A percentile compares a stretch with the other conserved stretches of the same genome.
Evolutionary conservation across 352 stramenopile species (phyloP).

Genomic region (Halophytophthora batemanensis): DNA sequence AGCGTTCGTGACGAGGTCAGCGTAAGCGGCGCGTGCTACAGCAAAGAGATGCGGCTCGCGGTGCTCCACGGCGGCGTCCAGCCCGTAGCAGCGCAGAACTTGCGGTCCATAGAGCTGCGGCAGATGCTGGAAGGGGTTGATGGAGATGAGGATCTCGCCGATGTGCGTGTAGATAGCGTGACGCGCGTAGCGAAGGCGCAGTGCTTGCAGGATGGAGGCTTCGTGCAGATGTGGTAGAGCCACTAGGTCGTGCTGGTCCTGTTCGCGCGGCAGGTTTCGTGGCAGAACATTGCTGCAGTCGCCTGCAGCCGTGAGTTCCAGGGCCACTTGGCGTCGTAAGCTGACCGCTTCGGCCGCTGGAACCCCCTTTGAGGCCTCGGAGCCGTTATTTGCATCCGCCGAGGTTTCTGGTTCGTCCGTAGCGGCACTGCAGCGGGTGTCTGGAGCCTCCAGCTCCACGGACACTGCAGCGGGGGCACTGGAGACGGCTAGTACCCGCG

Average conservation of each 20-base stretch:
- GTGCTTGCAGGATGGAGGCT: constrained; percentile 76
- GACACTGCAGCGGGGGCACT: constrained; percentile 6
- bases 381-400: constrained; percentile 9
- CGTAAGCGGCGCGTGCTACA: constrained; percentile 68
- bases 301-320: constrained; percentile 34
- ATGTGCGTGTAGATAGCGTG: constrained; percentile 88
- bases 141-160: constrained; percentile 83
- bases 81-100: constrained; percentile 45
- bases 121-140: constrained; percentile 83
- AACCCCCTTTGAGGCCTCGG: not conserved
- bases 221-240: constrained; percentile 83
- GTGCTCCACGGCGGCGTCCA: constrained; percentile 13
- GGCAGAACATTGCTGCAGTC: constrained; percentile 71
- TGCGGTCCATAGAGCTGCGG: constrained; percentile 61
- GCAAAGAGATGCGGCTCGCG: constrained; percentile 69
- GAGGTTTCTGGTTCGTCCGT: not conserved
- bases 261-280: constrained; percentile 57
- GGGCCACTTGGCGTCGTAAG: constrained; percentile 25
- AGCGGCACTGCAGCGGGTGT: not conserved
- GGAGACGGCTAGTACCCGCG: constrained; percentile 27
- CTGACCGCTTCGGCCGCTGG: not conserved
- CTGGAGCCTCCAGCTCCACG: constrained; percentile 23
- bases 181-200: constrained; percentile 71
- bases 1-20: constrained; percentile 60
- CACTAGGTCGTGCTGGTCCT: constrained; percentile 75